These are phyloP conservation scores for Globisporangium iwayamae DNA, from an alignment of 352 stramenopile genomes.

Conservation along the genomic window DNA sequence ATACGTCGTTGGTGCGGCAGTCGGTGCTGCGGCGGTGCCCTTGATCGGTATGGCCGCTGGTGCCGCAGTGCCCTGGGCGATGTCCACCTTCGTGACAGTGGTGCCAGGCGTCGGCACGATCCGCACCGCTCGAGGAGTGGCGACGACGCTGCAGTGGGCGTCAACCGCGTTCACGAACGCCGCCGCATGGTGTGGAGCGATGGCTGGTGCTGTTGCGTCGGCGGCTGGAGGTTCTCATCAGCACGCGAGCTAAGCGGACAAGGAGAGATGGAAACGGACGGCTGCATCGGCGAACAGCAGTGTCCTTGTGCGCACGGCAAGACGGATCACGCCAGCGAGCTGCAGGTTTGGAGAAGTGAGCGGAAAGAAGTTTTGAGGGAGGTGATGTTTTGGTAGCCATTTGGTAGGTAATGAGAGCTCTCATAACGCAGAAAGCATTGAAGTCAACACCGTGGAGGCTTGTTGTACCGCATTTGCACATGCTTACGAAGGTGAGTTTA, in stretches of 20 bases:
- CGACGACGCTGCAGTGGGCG: neutral
- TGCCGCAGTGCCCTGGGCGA: neutral
- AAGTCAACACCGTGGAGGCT: no score
- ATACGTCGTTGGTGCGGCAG: neutral
- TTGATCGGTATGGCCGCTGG: no score
- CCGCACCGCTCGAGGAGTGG: neutral
- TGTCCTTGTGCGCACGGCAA: no score
- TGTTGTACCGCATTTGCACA: no score
- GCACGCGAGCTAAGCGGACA: neutral
- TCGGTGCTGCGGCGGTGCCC: neutral
- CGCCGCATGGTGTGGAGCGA: neutral
- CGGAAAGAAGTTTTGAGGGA: no score
- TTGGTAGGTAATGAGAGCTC: no score
- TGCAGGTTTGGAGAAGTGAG: no score
- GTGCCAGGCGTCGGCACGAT: neutral
- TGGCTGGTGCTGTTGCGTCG: neutral
- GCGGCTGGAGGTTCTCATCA: neutral
- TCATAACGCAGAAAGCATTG: no score
- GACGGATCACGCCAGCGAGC: no score
- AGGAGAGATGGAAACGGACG: neutral
- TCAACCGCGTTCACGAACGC: neutral
- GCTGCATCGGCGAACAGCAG: no score
- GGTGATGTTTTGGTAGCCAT: no score
- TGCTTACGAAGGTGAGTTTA: no score
- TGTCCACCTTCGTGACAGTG: constrained; percentile 2